Conservation (phyloP, 257 asterid species). For the Primulina huaijiensis region DNA sequence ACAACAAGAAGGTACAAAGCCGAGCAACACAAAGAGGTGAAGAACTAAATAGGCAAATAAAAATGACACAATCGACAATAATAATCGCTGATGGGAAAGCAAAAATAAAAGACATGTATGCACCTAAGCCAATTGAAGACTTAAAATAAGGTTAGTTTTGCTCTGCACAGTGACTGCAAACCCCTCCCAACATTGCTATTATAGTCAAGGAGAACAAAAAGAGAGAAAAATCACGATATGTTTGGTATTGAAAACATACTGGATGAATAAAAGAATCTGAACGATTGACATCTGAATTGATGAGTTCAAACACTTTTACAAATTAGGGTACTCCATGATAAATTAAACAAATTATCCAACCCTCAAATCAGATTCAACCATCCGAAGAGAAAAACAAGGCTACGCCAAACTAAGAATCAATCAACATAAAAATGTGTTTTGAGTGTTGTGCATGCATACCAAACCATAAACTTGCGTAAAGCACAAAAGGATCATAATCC, state of each 20-base stretch:
- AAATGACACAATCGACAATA: background rate
- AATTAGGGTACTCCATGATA: background rate
- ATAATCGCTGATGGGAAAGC: background rate
- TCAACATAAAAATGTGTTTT: too few relatives aligned
- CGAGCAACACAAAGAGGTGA: background rate
- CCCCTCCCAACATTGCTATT: background rate
- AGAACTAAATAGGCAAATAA: background rate
- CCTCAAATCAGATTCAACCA: background rate
- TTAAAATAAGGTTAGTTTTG: background rate
- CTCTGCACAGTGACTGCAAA: background rate
- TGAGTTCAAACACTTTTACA: background rate
- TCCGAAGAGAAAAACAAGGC: background rate
- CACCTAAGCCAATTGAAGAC: background rate
- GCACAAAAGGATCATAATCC: background rate
- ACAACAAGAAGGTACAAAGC: background rate
- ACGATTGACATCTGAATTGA: too few relatives aligned
- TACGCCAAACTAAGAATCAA: background rate
- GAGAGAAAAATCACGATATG: background rate
- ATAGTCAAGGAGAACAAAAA: background rate
- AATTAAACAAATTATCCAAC: background rate
- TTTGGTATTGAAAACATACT: background rate
- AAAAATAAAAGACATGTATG: too few relatives aligned
- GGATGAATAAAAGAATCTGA: too few relatives aligned
- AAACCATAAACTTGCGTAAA: background rate
- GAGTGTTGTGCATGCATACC: slow-evolving; percentile 15